These are phyloP conservation scores for Cryphonectria japonica DNA, from an alignment of 2,329 filamentous ascomycete species.

Conservation along the genomic window DNA sequence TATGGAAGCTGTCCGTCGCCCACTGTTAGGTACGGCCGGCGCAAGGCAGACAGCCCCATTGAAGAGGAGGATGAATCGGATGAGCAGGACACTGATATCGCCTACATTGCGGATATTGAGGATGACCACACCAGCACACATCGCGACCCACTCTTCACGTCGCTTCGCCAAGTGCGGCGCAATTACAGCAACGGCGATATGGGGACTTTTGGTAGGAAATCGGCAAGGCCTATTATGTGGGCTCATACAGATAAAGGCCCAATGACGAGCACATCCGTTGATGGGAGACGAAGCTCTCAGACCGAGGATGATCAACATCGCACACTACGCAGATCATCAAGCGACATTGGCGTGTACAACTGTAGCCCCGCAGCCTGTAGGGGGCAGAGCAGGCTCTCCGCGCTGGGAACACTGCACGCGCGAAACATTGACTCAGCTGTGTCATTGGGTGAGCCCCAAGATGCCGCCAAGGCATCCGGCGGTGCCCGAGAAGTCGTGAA, in stretches of 20 bases:
- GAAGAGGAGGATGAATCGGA: background rate
- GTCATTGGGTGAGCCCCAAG: constrained; percentile 24
- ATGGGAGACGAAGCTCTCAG: background rate
- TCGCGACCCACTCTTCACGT: constrained; percentile 2
- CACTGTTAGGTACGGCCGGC: constrained; percentile 1
- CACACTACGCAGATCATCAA: background rate
- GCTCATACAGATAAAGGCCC: background rate
- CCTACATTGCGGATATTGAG: constrained; percentile 14
- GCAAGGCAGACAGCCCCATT: background rate
- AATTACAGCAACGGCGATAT: background rate
- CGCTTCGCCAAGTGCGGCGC: constrained; percentile 11
- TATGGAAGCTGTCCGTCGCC: constrained; percentile 20
- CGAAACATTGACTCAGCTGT: constrained; percentile 29
- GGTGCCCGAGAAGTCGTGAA: background rate
- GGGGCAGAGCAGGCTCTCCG: constrained; percentile 28
- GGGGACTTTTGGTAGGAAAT: constrained; percentile 16
- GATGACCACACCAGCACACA: constrained; percentile 4
- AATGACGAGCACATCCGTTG: background rate
- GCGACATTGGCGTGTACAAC: constrained; percentile 10
- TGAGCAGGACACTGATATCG: background rate
- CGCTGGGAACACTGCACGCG: constrained; percentile 22
- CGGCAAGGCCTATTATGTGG: constrained; percentile 1
- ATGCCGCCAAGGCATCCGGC: background rate
- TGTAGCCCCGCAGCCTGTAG: background rate
- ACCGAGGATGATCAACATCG: background rate